Evolutionary conservation across 2,329 filamentous ascomycete genomes (phyloP).

Genomic region (Hirsutella minnesotensis): DNA sequence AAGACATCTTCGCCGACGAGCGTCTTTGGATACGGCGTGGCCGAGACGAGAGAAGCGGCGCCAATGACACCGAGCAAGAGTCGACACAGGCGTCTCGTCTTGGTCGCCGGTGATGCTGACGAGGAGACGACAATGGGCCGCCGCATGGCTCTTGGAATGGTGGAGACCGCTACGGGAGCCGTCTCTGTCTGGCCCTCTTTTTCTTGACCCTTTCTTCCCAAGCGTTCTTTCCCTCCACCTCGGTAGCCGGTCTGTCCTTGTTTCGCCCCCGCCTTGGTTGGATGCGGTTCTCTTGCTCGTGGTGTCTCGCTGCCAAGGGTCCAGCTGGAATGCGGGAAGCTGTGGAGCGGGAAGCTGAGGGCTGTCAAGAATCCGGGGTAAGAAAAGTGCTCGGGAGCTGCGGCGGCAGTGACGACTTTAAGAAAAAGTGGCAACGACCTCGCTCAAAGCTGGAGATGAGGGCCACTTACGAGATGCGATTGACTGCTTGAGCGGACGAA

Average conservation of each 20-base stretch:
- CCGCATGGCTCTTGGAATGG: slow-evolving; percentile 2
- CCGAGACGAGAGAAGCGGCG: slow-evolving; percentile 16
- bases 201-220: background rate
- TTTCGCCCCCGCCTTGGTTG: background rate
- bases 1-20: slow-evolving; percentile 34
- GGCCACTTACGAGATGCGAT: too few species aligned
- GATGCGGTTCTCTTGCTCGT: background rate
- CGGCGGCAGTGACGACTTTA: too few species aligned
- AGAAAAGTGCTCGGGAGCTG: background rate
- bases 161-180: background rate
- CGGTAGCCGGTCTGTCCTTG: background rate
- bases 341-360: too few species aligned
- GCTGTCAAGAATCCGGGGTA: background rate
- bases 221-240: background rate
- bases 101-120: background rate
- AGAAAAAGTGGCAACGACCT: too few species aligned
- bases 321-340: background rate
- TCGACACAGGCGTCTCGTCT: background rate
- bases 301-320: background rate
- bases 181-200: background rate
- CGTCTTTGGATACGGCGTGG: slow-evolving; percentile 39
- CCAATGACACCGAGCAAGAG: slow-evolving; percentile 5
- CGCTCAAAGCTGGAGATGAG: too few species aligned
- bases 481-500: too few species aligned
- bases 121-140: background rate